Conservation (phyloP, 2,329 filamentous ascomycete species). For the Phialophora verrucosa region DNA sequence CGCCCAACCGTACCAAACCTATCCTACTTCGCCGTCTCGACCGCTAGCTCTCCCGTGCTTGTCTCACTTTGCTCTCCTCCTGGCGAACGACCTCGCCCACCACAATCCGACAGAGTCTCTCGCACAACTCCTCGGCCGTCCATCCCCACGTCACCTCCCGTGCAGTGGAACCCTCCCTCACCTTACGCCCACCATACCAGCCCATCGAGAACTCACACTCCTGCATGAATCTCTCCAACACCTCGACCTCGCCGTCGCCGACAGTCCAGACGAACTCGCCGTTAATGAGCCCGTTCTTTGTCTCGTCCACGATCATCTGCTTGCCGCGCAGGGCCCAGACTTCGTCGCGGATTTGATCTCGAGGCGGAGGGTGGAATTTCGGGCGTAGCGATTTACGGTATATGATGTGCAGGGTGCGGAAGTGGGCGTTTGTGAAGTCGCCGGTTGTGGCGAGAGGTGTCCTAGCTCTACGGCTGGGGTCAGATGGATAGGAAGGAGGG, state of each 20-base stretch:
- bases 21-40: not conserved
- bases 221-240: constrained; percentile 42
- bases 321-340: constrained; percentile 24
- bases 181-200: constrained; percentile 10
- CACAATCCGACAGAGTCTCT: constrained; percentile 53
- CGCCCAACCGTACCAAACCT: not conserved
- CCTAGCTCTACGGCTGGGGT: constrained; percentile 25
- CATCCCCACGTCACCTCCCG: constrained; percentile 46
- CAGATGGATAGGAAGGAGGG: constrained; percentile 38
- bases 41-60: constrained; percentile 18
- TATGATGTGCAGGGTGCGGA: constrained; percentile 39
- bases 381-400: constrained; percentile 39
- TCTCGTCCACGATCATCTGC: constrained; percentile 71
- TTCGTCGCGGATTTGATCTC: constrained; percentile 27
- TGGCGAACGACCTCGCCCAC: constrained; percentile 54
- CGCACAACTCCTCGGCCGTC: constrained; percentile 52
- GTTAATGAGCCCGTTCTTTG: constrained; percentile 25
- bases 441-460: constrained; percentile 30
- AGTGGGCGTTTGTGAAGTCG: constrained; percentile 39
- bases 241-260: constrained; percentile 30
- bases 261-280: constrained; percentile 35
- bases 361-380: constrained; percentile 35
- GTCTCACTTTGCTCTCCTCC: constrained; percentile 44
- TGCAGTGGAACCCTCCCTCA: constrained; percentile 4
- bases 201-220: constrained; percentile 35